A percentile compares a stretch with the other conserved stretches of the same genome.
phyloP scores from a whole-genome alignment of 2,329 filamentous ascomycete genomes.

The Plectosphaerella plurivora region DNA sequence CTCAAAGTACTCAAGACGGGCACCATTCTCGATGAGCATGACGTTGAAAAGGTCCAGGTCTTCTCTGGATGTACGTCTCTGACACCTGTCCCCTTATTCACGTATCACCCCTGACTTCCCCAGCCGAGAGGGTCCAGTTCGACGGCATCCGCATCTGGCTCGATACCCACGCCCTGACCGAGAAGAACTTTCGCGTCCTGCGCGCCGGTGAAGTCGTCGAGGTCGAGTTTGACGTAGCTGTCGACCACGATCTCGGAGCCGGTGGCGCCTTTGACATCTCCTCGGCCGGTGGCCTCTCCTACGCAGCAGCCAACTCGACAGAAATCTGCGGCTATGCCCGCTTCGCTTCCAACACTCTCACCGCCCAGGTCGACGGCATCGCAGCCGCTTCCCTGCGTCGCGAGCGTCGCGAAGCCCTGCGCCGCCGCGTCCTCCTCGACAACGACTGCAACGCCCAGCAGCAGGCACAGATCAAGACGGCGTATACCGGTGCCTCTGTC shows the following conservation, averaged over 20 bases:
- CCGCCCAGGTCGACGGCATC: constrained; percentile 48
- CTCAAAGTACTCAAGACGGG: constrained; percentile 17
- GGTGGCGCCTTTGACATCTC: constrained; percentile 48
- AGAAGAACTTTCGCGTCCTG: constrained; percentile 41
- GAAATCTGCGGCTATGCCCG: constrained; percentile 43
- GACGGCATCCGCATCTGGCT: constrained; percentile 44
- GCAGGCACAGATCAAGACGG: constrained; percentile 10
- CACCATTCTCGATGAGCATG: constrained; percentile 29
- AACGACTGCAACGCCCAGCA: constrained; percentile 3
- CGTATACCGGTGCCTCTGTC: constrained; percentile 38
- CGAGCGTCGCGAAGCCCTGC: constrained; percentile 37
- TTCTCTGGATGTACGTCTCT: constrained; percentile 36
- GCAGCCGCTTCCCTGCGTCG: constrained; percentile 41
- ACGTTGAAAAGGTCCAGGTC: constrained; percentile 49
- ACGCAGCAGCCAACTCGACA: constrained; percentile 41
- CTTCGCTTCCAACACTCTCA: constrained; percentile 52
- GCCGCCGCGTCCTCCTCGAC: constrained; percentile 25
- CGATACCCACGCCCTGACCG: constrained; percentile 29
- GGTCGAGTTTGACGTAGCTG: constrained; percentile 43
- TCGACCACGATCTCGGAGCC: constrained; percentile 39
- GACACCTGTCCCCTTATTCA: neutral
- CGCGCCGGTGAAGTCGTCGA: constrained; percentile 38
- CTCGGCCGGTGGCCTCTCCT: constrained; percentile 47
- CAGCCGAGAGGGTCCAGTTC: constrained; percentile 36
- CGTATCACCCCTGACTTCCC: neutral